Base-by-base conservation (phyloP, 2,329 filamentous ascomycete species). In the Fusarium odoratissimum region DNA sequence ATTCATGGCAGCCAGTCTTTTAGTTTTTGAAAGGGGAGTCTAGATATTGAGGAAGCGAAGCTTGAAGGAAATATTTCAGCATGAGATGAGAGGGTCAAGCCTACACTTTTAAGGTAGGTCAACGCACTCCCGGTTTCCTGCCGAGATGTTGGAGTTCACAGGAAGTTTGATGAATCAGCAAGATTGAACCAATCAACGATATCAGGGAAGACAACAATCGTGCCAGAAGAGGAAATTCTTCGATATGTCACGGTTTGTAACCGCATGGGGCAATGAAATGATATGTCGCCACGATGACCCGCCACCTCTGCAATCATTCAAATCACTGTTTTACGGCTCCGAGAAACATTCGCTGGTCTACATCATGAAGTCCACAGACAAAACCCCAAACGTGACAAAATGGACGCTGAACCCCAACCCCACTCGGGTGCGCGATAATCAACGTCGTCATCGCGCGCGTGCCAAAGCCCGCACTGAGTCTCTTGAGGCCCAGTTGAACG, bases 361-460 rank as follows among this genome's bases (percentile, higher is more conserved):
- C n/a, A n/a, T n/a, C n/a, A n/a, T n/a, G n/a, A n/a, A n/a, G n/a
- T n/a, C n/a, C n/a, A n/a, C n/a, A n/a, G n/a, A n/a, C n/a, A n/a
- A n/a, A n/a, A n/a, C n/a, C n/a, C n/a, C n/a, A n/a, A n/a, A n/a
- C n/a, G n/a, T n/a, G n/a, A n/a, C n/a, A n/a, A 71, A 60, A 45
- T 71, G 68, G 68, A 62, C 68, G 9, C 37, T 59, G 10, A 71
- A 56, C 35, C 76, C 82, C 63, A 78, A 81, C 28, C 76, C 78
- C 6, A 73, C 71, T 13, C 82, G 86, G 12, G 82, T 86, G 21
- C 84, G 85, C n/a, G 83, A 88, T 49, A 88, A 88, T 69, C 85
- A 88, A 73, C 83, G 86, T 42, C 82, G 85, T 30, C 86, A 88
- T 71, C 84, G 86, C 8, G 84, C 84, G 13, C 79, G 83, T 35